Evolutionary conservation across 108 stramenopile genomes (phyloP), one percentile per base, ranked within the genome.

Genomic region (Aurantiochytrium sp.): DNA sequence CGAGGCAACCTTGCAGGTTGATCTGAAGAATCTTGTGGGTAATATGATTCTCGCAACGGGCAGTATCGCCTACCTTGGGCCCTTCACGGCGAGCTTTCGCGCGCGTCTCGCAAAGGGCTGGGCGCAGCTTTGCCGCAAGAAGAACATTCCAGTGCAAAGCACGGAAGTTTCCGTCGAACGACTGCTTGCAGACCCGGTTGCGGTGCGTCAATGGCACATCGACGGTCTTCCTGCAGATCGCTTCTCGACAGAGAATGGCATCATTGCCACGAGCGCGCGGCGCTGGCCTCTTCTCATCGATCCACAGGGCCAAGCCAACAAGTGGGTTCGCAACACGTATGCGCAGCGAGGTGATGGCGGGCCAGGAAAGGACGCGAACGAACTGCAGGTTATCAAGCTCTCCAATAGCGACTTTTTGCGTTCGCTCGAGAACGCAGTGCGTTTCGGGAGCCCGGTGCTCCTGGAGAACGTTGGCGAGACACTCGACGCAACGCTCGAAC

Each of bases 171-270:
- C 57, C 23, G 44, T 90, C 14, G 19, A 5, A 44, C 19, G 44
- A 4, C 49, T 89, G 44, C 89, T 91, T 4, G 92, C 92, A 4
- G 92, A 91, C 44, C 91, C 92, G 5, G 91, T 91, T 44, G 89
- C 47, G 25, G 60, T 92, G 35, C 73, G 92, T 4, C 88, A 90
- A 88, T 95, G 95, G 95, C 91, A 94, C 58, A 89, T 93, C 5
- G 91, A 93, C 60, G 88, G 89, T 3, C 87, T 95, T 5, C 95
- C 95, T 49, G 94, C 94, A 4, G 95, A 95, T 90, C 60, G 64
- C 1, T 93, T 95, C 51, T 88, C 87, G 19, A 94, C 90, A 23
- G 94, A 95, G 89, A 95, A 95, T 87, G 95, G 95, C 44, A 72
- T 92, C 43, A 76, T 95, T 4, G 90, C 90, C 19, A 92, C 92